Base-by-base conservation (phyloP, 2,329 filamentous ascomycete species). In the Calonectria crousiana region DNA sequence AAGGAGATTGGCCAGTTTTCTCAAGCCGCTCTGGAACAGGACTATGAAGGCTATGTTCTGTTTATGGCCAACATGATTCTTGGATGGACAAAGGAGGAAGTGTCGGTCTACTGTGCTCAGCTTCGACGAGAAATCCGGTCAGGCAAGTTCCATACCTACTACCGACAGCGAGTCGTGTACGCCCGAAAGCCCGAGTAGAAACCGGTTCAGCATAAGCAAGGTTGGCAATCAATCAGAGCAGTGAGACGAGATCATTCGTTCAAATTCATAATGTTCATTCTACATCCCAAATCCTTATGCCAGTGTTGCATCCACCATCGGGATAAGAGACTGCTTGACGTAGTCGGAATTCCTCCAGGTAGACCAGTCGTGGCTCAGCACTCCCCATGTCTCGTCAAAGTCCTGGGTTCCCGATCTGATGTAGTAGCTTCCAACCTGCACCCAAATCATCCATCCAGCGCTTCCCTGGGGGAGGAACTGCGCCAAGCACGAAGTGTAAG, bases 371-470 rank as follows among this genome's bases (percentile, higher is more conserved):
- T 89, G 88, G 47, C 85, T 89, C 72, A 90, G 80, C 71, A 91
- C 79, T 2, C 90, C 91, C 90, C 90, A 93, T 0, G 84, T 82
- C 82, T 92, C 91, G 34, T 92, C 90, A 65, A 82, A 88, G 78
- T 92, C 90, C 79, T 90, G 89, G 0, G 71, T 84, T 0, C 90
- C 90, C 8, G 83, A 79, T 1, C 90, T 84, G 70, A 89, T 86
- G 76, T 92, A 92, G 78, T 92, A 92, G 78, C 89, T 90, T 1
- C 90, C 90, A 0, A 86, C 85, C 18, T 93, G 69, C 41, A 91
- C 91, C 89, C 90, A 92, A 82, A 90, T 85, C 81, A 89, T 87
- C 90, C 90, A 91, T 16, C 90, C 87, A 0, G 87, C 86, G 82
- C 89, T 85, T 77, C 87, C 83, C 49, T 83, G 81, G 0, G 87